Percentiles rank a stretch among this genome's conserved stretches.
Conservation (phyloP, 192 early-diverging fungal genomes). For the Haplosporangium gracile region DNA sequence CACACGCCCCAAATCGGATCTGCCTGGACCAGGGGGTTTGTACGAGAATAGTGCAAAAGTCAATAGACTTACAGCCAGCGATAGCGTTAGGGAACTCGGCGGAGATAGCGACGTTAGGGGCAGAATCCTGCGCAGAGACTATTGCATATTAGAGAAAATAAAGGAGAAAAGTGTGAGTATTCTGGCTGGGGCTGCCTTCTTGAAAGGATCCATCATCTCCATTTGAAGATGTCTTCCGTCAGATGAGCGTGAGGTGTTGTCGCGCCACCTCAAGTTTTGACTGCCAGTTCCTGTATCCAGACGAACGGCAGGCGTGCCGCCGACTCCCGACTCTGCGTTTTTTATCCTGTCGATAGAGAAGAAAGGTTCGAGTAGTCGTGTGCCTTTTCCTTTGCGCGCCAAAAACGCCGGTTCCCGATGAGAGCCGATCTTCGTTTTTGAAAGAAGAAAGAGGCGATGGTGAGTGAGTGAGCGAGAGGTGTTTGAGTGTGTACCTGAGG, state of each 20-base stretch:
- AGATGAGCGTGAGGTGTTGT: not conserved
- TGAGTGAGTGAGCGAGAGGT: too few species aligned
- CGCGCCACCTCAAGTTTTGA: not conserved
- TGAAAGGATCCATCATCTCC: slow-evolving; percentile 1
- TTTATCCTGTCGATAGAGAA: not conserved
- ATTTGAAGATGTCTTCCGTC: not conserved
- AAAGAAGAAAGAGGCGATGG: not conserved
- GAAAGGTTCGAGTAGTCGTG: not conserved
- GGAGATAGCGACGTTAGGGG: slow-evolving; percentile 35
- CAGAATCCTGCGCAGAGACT: slow-evolving; percentile 41
- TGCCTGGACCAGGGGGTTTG: not conserved
- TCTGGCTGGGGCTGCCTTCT: not conserved
- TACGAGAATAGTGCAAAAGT: not conserved
- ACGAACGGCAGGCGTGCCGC: not conserved
- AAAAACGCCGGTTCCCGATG: not conserved
- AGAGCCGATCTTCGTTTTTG: not conserved
- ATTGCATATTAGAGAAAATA: not conserved
- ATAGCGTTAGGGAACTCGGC: slow-evolving; percentile 57
- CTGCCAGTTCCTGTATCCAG: not conserved
- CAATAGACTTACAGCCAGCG: slow-evolving; percentile 43
- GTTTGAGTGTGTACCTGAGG: slow-evolving; percentile 36
- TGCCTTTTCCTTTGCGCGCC: too few species aligned
- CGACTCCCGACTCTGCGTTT: not conserved
- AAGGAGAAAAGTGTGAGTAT: not conserved
- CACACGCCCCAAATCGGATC: not conserved